phyloP scores from a whole-genome alignment of 2,329 filamentous ascomycete genomes.

The Phaeosphaeriaceae sp. region DNA sequence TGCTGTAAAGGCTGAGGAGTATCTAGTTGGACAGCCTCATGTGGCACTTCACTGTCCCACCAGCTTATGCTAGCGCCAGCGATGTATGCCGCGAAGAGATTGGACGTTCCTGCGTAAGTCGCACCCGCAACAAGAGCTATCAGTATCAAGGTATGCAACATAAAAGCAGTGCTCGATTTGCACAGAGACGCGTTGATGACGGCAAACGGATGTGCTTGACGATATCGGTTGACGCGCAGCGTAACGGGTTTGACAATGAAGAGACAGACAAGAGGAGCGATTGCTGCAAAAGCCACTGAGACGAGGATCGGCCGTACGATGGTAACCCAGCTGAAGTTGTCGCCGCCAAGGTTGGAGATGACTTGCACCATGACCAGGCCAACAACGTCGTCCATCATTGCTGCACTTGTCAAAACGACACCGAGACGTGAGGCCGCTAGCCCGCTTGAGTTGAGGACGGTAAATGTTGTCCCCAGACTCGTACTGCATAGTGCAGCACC shows the following conservation, averaged over 20 bases:
- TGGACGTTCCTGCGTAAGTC: conserved; percentile 69
- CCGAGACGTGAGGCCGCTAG: conserved; percentile 64
- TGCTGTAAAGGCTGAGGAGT: background rate
- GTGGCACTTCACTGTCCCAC: conserved; percentile 60
- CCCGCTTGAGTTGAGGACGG: conserved; percentile 68
- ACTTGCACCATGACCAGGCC: conserved; percentile 80
- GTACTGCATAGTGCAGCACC: conserved; percentile 79
- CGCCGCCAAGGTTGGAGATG: conserved; percentile 69
- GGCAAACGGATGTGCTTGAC: conserved; percentile 28
- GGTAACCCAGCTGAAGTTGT: conserved; percentile 49
- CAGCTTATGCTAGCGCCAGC: conserved; percentile 66
- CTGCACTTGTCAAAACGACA: conserved; percentile 73
- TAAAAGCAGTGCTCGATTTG: conserved; percentile 49
- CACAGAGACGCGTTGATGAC: conserved; percentile 33
- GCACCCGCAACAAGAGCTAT: conserved; percentile 60
- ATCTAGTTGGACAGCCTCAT: conserved; percentile 15
- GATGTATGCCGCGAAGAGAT: conserved; percentile 68
- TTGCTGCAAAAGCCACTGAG: conserved; percentile 61
- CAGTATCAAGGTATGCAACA: conserved; percentile 60
- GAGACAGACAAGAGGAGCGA: conserved; percentile 58
- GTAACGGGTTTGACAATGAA: conserved; percentile 56
- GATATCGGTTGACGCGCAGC: conserved; percentile 40
- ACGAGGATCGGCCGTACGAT: conserved; percentile 62
- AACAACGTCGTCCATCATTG: conserved; percentile 83
- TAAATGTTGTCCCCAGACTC: conserved; percentile 75